A percentile compares a stretch with the other conserved stretches of the same genome.
phyloP scores from a whole-genome alignment of 805 yeast species.

The Lipomyces sp. region DNA sequence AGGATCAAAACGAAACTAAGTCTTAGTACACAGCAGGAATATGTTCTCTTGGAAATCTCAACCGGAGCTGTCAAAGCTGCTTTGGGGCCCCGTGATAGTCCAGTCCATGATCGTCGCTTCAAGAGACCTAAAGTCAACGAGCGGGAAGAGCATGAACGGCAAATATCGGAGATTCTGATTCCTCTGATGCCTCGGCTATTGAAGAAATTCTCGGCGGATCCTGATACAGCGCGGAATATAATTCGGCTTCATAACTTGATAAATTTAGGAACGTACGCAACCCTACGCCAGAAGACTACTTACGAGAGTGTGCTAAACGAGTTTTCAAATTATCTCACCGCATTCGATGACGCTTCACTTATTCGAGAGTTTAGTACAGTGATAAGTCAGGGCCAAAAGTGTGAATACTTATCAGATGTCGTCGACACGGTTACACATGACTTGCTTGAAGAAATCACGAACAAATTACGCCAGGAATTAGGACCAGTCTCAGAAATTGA shows the following conservation, averaged over 20 bases:
- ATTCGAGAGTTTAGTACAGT: slow-evolving; percentile 15
- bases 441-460: slow-evolving; percentile 14
- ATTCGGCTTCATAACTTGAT: slow-evolving; percentile 29
- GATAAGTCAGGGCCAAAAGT: slow-evolving; percentile 12
- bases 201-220: slow-evolving; percentile 31
- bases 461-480: not conserved
- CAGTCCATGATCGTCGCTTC: not conserved
- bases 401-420: slow-evolving; percentile 12
- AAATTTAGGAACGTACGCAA: slow-evolving; percentile 27
- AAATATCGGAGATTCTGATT: slow-evolving; percentile 22
- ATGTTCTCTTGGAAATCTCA: slow-evolving; percentile 15
- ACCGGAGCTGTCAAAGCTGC: slow-evolving; percentile 21
- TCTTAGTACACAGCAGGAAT: slow-evolving; percentile 16
- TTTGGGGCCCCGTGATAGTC: not conserved
- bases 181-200: slow-evolving; percentile 29
- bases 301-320: slow-evolving; percentile 33
- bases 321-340: slow-evolving; percentile 7
- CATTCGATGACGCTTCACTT: slow-evolving; percentile 8
- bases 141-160: slow-evolving; percentile 1
- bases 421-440: slow-evolving; percentile 14
- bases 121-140: slow-evolving; percentile 1
- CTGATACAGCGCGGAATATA: slow-evolving; percentile 28
- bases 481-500: slow-evolving; percentile 2
- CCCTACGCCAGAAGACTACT: slow-evolving; percentile 26
- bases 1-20: slow-evolving; percentile 5